Evolutionary conservation across 2,329 filamentous ascomycete species (phyloP), one percentile per base, ranked within the genome.

Genomic region (Xylariomycetidae sp.): DNA sequence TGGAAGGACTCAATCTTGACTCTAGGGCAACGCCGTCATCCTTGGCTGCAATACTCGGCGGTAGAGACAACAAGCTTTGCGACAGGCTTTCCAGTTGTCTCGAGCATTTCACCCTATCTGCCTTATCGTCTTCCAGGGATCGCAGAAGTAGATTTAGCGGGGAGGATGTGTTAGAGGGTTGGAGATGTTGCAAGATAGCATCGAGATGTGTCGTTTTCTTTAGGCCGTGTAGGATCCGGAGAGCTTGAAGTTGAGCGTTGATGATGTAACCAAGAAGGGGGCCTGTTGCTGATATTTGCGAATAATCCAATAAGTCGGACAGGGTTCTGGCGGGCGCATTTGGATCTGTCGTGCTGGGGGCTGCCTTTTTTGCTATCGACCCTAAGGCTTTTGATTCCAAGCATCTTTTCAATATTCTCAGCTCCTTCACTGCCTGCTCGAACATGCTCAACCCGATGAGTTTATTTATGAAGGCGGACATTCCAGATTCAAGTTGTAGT

Each of bases 401-500:
- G 19, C 77, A 69, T 39, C 63, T 69, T 54, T 85, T 88, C 44
- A 89, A 54, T 9, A 80, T 62, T 25, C 74, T 67, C 38, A 89
- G 54, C 49, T 89, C 85, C 49, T 79, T 85, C 26, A 78, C 58
- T 0, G 85, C 84, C 36, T 82, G 65, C n/a, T 79, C 74, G 28
- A 83, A 74, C 32, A 88, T 57, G 1, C 77, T 75, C 30, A 87
- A 64, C 0, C 66, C 63, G 11, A 88, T 62, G 1, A 89, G 64
- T 51, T 80, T 86, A 25, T 74, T 74, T 25, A 82, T 60, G 33
- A 89, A 69, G 0, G 80, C 77, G 12, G 82, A 74, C 69, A 86
- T 84, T 34, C 84, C 85, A 38, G 69, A 79, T 53, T 89, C 85
- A 4, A 89, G 58, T 51, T 89, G 83, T 25, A 85, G 62, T 27